Base-by-base conservation (phyloP, 2,329 filamentous ascomycete genomes). In the Trichophyton verrucosum region DNA sequence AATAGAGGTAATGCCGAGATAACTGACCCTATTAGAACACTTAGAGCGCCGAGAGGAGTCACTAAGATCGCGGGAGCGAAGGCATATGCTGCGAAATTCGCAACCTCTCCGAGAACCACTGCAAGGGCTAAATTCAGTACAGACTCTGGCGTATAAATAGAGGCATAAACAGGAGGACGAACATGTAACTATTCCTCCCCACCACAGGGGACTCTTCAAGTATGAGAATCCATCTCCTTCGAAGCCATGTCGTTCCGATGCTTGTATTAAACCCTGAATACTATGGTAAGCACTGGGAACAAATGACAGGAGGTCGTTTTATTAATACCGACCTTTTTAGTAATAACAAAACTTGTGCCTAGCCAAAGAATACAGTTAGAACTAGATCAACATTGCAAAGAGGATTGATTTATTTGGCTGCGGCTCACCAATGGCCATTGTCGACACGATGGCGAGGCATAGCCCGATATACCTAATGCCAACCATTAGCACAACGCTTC, bases 61-160 rank as follows among this genome's bases (percentile, higher is more conserved):
- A 99, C 94, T 59, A 99, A 82, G 75, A 99, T 99, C n/a, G 94
- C 95, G 46, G 94, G 94, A 66, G 94, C 94, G 76, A 97, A 99
- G 6, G 94, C 94, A 73, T 99, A 99, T 64, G 94, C 94, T 58
- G 91, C 91, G 73, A 99, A 99, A 75, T 99, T 99, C 77, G 91
- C 95, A 62, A 96, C 79, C 77, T 99, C 94, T 71, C 94, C 94
- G 51, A 95, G 77, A 63, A 91, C 88, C 83, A 99, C 90, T 95
- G 62, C 3, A 38, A 56, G 38, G 56, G 59, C 22, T 3, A 24
- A 24, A 24, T 24, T 68, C 38, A 62, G 61, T 15, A 13, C 36
- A 59, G 17, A 17, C 38, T 40, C 22, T 17, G 17, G 9, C 3
- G 22, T 7, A 36, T 11, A 7, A 40, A 20, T 24, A 57, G 5